These are phyloP conservation scores for Hortiboletus campestris DNA, from an alignment of 768 basidiomycete genomes.

Conservation along the genomic window DNA sequence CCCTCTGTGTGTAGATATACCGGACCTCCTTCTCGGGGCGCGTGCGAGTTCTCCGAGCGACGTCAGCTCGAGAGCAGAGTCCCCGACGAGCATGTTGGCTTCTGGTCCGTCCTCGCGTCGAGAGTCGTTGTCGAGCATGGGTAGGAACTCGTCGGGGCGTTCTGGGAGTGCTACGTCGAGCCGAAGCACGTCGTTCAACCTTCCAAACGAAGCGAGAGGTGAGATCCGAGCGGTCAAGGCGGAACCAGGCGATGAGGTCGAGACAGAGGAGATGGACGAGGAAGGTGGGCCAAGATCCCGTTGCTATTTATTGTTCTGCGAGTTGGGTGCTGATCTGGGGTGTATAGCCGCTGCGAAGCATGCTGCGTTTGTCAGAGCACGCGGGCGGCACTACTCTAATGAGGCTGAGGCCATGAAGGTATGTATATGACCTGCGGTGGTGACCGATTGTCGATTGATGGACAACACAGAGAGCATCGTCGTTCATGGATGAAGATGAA, in stretches of 20 bases:
- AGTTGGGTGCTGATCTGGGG: not conserved
- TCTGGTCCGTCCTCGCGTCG: slow-evolving; percentile 73
- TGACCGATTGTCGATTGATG: not conserved
- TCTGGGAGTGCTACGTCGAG: slow-evolving; percentile 66
- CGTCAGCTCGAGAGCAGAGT: slow-evolving; percentile 44
- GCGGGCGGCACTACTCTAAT: slow-evolving; percentile 85
- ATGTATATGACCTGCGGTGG: slow-evolving; percentile 8
- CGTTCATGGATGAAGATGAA: slow-evolving; percentile 66
- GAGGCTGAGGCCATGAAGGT: slow-evolving; percentile 95
- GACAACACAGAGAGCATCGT: slow-evolving; percentile 54
- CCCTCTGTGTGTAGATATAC: slow-evolving; percentile 62
- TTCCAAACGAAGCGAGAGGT: slow-evolving; percentile 66
- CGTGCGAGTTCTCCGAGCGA: slow-evolving; percentile 35
- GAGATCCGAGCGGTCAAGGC: slow-evolving; percentile 49
- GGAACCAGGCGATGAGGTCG: slow-evolving; percentile 51
- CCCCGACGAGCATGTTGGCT: slow-evolving; percentile 58
- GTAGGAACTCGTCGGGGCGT: slow-evolving; percentile 51
- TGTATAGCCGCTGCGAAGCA: slow-evolving; percentile 73
- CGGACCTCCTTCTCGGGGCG: slow-evolving; percentile 62
- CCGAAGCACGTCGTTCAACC: slow-evolving; percentile 80
- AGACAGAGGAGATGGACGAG: slow-evolving; percentile 86
- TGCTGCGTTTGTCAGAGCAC: slow-evolving; percentile 74
- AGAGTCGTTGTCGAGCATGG: slow-evolving; percentile 68
- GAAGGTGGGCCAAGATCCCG: slow-evolving; percentile 51
- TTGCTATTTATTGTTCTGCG: not conserved